Evolutionary conservation across 371 early-diverging fungal species (phyloP).

Genomic region (Dinochytrium kinnereticum): DNA sequence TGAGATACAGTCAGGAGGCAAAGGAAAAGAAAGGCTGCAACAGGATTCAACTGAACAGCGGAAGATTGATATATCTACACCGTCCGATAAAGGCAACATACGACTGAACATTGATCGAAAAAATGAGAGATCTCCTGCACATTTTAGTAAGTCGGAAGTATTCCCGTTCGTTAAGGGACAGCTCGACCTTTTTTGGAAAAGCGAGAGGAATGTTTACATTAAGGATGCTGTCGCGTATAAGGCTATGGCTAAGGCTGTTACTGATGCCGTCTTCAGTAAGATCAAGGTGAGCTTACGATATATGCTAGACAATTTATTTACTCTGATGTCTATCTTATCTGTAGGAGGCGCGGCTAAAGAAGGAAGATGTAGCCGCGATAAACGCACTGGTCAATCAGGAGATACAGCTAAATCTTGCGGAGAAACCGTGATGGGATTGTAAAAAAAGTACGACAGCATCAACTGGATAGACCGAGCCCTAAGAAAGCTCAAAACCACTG

Average conservation of each 20-base stretch:
- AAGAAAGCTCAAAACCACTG: conserved; percentile 81
- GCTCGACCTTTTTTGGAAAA: neutral
- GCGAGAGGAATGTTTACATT: neutral
- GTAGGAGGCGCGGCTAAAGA: neutral
- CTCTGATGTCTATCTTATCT: neutral
- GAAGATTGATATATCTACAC: neutral
- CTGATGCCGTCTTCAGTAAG: neutral
- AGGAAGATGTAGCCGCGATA: neutral
- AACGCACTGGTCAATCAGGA: neutral
- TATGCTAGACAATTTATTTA: neutral
- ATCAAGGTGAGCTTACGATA: neutral
- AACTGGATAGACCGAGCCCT: neutral
- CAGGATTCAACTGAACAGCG: neutral
- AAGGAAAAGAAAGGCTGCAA: neutral
- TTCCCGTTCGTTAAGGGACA: neutral
- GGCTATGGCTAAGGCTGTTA: neutral
- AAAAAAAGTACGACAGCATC: no score
- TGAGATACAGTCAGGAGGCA: neutral
- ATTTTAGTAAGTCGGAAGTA: neutral
- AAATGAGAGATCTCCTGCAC: neutral
- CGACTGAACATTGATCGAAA: neutral
- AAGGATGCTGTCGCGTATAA: neutral
- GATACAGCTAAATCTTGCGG: neutral
- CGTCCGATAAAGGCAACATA: neutral
- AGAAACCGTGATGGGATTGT: neutral